Evolutionary conservation across 306 rosid species (phyloP), one percentile per base, ranked within the genome.

Genomic region (Quercus gilva): DNA sequence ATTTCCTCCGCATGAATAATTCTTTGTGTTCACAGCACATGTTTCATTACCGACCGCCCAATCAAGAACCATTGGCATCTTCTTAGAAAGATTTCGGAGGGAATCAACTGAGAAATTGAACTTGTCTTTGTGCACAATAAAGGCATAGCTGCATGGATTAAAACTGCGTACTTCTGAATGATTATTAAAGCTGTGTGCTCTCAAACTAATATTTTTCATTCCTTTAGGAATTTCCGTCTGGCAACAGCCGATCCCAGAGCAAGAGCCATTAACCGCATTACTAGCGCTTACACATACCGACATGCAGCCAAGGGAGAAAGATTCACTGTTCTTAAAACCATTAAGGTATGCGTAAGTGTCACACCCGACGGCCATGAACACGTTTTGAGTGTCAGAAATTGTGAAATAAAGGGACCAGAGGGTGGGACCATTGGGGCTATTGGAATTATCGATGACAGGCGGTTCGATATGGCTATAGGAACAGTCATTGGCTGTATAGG

Each of bases 231-330:
- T 45, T 9, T 64, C 23, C 2, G 37, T n/a, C 49, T 76, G 20
- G 28, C 79, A 76, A 11, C 79, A 76, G 13, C 79, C 79, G 28
- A 64, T 56, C 8, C 79, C 79, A 1, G 78, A 33, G 69, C 81
- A 78, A 11, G 57, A 31, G 0, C 13, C 25, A 5, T 3, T 1
- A 0, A 14, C 10, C 37, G 28, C 9, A 5, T 2, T 45, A 17
- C 5, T 17, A 7, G 1, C 11, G 25, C 29, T 1, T 28, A 5
- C 15, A 18, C 79, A 63, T 4, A 45, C n/a, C 8, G 79, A 76
- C 63, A 25, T 63, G 63, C 79, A 63, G 28, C 79, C 79, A 7
- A 33, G 37, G 37, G 37, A 33, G 37, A 33, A 33, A 33, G 37
- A 33, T 33, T 33, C 37, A 33, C 6, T 33, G 37, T 33, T 5